phyloP scores from a whole-genome alignment of 306 rosid species.

The Echinosophora koreensis region DNA sequence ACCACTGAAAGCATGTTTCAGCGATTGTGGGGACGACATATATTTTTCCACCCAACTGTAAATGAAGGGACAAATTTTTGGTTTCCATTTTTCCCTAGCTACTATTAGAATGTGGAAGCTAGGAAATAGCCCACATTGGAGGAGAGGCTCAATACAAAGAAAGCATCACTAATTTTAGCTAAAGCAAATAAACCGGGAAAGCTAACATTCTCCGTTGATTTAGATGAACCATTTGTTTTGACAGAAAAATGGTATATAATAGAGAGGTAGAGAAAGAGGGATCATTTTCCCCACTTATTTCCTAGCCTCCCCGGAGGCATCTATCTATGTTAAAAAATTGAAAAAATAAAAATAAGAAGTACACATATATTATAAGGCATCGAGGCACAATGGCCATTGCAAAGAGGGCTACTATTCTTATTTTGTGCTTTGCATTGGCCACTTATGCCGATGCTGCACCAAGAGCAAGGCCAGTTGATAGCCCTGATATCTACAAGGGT shows the following conservation, averaged over 20 bases:
- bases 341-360: background rate
- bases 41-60: background rate
- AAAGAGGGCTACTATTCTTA: conserved; percentile 33
- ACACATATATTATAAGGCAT: background rate
- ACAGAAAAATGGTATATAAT: conserved; percentile 44
- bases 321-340: background rate
- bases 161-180: conserved; percentile 39
- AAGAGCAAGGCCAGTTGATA: background rate
- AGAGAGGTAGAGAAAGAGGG: conserved; percentile 33
- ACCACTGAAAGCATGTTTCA: background rate
- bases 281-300: conserved; percentile 34
- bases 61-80: background rate
- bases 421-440: conserved; percentile 47
- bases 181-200: conserved; percentile 33
- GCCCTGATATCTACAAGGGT: conserved; percentile 44
- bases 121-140: conserved; percentile 23
- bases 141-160: background rate
- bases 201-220: conserved; percentile 40
- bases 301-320: conserved; percentile 60
- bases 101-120: conserved; percentile 28
- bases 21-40: background rate
- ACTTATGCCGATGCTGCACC: background rate
- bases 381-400: conserved; percentile 58
- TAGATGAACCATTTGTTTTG: conserved; percentile 40
- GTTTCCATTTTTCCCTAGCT: background rate